Evolutionary conservation across 1,284 basidiomycete species (phyloP).

Genomic region (Amylostereum areolatum): DNA sequence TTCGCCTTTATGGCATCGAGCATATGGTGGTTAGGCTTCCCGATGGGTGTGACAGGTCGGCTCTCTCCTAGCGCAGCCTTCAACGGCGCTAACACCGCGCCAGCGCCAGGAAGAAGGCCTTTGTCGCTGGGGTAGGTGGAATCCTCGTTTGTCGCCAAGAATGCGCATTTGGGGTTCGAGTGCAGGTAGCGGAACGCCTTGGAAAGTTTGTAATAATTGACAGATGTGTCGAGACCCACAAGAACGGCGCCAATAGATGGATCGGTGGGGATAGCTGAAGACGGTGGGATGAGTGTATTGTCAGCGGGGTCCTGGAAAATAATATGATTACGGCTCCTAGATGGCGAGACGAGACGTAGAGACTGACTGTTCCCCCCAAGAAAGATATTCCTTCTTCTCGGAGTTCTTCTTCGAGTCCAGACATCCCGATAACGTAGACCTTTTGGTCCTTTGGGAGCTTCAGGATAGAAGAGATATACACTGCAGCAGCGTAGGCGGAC

Average conservation of each 20-base stretch:
- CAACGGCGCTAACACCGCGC: conserved; percentile 80
- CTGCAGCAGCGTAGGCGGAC: conserved; percentile 90
- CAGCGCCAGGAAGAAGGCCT: conserved; percentile 84
- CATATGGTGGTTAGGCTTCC: conserved; percentile 91
- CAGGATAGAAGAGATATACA: conserved; percentile 87
- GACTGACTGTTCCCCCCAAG: conserved; percentile 80
- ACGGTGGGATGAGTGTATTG: conserved; percentile 68
- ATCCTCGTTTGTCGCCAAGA: conserved; percentile 93
- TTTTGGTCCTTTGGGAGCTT: conserved; percentile 89
- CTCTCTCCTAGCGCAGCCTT: conserved; percentile 66
- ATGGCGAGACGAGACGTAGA: neutral
- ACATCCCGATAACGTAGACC: conserved; percentile 94
- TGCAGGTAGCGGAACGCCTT: conserved; percentile 92
- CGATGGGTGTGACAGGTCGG: conserved; percentile 65
- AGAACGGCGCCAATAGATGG: conserved; percentile 84
- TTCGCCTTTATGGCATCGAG: conserved; percentile 95
- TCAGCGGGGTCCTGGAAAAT: conserved; percentile 71
- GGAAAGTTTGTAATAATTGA: conserved; percentile 91
- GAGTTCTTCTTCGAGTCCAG: conserved; percentile 91
- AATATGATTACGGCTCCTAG: conserved; percentile 3
- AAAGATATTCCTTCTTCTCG: conserved; percentile 74
- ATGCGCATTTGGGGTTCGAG: conserved; percentile 73
- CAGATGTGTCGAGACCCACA: conserved; percentile 74
- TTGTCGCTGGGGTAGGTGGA: conserved; percentile 81
- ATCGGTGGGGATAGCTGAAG: conserved; percentile 68